Evolutionary conservation across 768 basidiomycete genomes (phyloP), one percentile per base, ranked within the genome.

Genomic region (Boletus pseudopeckii): DNA sequence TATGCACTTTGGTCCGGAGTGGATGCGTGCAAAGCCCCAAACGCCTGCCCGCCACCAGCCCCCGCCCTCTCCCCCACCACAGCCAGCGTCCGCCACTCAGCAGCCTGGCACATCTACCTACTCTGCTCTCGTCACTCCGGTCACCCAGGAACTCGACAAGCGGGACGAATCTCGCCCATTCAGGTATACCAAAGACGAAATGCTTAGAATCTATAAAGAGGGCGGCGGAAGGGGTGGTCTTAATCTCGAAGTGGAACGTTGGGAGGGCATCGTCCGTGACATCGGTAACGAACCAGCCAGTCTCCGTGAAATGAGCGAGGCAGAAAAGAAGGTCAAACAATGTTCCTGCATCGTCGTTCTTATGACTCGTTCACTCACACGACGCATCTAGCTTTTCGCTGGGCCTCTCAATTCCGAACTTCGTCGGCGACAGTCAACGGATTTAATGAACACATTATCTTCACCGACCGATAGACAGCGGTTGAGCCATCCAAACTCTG

Each of bases 1-100:
- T 11, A 88, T 92, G 83, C 90, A 92, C 70, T 92, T 92, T 77
- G 90, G 89, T 65, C 90, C 90, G 44, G 90, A 92, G 74, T 92
- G 90, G 90, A 92, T 92, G 90, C 84, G 90, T 64, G 80, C 84
- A 60, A 91, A 91, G 74, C 82, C 80, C 57, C 81, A 82, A 53
- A 71, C 78, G 43, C 69, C 79, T 42, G 66, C 78, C 56, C 82
- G 78, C 65, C 71, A 76, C 40, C 84, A 77, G 58, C 76, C 69
- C 48, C 79, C 81, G 46, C 78, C 87, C 15, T 79, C 88, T 2
- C 81, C 86, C 24, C 85, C 85, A 28, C 80, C 80, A 37, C 67
- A 71, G 65, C 26, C 59, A 69, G 32, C 69, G 68, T 60, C 68
- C 65, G 53, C 71, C 70, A 50, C 71, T 71, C 49, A 77, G 79